phyloP scores from a whole-genome alignment of 2,329 filamentous ascomycete genomes.

The Immersiporthe knoxdaviesiana region DNA sequence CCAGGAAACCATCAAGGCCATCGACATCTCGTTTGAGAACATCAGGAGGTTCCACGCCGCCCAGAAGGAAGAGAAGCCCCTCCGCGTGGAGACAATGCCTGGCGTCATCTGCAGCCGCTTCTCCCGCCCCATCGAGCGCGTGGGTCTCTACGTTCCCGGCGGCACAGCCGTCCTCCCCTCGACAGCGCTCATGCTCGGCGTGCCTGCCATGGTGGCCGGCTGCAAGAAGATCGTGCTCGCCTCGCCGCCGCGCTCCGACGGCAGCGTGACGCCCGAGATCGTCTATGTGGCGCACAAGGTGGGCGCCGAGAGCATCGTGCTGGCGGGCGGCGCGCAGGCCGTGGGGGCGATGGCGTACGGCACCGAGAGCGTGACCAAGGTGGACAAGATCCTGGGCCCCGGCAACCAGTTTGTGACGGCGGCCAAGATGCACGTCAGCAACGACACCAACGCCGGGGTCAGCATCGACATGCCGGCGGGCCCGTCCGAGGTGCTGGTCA shows the following conservation, averaged over 20 bases:
- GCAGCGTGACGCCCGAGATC: constrained; percentile 91
- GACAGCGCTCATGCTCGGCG: constrained; percentile 96
- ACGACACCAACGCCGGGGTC: constrained; percentile 93
- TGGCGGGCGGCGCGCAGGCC: constrained; percentile 93
- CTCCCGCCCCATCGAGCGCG: constrained; percentile 86
- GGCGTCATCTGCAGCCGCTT: constrained; percentile 95
- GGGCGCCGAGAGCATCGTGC: constrained; percentile 91
- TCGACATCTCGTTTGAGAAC: constrained; percentile 91
- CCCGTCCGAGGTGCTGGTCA: constrained; percentile 93
- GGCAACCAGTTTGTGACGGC: constrained; percentile 99
- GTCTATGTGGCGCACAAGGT: constrained; percentile 98
- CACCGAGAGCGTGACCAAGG: constrained; percentile 90
- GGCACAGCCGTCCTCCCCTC: constrained; percentile 97
- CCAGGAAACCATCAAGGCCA: constrained; percentile 87
- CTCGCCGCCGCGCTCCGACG: constrained; percentile 86
- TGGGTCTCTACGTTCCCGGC: constrained; percentile 95
- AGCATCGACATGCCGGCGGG: constrained; percentile 99
- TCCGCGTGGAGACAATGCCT: constrained; percentile 95
- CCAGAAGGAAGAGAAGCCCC: constrained; percentile 79
- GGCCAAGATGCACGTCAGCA: constrained; percentile 97
- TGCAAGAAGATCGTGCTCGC: constrained; percentile 95
- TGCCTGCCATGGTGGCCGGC: constrained; percentile 95
- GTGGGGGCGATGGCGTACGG: constrained; percentile 97
- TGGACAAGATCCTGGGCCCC: constrained; percentile 97
- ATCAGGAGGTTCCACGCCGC: constrained; percentile 93